A percentile compares a stretch with the other conserved stretches of the same genome.
Evolutionary conservation across 2,329 filamentous ascomycete species (phyloP).

Genomic region (Fusarium annulatum): DNA sequence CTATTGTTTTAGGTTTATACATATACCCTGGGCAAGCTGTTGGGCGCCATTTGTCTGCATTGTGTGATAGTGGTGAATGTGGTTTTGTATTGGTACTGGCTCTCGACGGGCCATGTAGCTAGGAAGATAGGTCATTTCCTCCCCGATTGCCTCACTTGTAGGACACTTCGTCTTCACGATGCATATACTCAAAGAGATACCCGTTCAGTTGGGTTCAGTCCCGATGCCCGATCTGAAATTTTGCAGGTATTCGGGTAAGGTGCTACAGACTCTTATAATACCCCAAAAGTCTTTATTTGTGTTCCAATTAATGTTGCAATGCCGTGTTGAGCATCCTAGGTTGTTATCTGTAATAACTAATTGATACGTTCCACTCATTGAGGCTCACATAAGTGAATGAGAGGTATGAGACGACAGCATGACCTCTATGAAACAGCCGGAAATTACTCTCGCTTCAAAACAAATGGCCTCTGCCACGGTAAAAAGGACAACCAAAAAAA

Average conservation of each 20-base stretch:
- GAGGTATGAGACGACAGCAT: not conserved
- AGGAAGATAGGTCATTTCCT: not conserved
- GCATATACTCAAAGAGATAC: not conserved
- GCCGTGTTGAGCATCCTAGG: no score
- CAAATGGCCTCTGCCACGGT: not conserved
- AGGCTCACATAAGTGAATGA: not conserved
- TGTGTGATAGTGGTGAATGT: not conserved
- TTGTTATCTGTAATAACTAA: fast-evolving
- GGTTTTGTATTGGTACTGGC: not conserved
- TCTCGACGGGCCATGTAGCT: no score
- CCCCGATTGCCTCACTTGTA: no score
- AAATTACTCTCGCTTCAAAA: no score
- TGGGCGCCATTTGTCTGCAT: not conserved
- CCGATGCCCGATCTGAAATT: not conserved
- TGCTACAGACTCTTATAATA: fast-evolving
- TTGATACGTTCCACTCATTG: fast-evolving
- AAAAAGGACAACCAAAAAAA: not conserved
- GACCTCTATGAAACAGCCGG: not conserved
- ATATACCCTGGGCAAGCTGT: not conserved
- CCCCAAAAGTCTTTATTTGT: not conserved
- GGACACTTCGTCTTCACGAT: not conserved
- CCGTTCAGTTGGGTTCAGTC: no score
- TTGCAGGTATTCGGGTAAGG: no score
- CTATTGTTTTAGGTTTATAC: not conserved
- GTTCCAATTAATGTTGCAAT: fast-evolving